A percentile compares a stretch with the other conserved stretches of the same genome.
Conservation (phyloP, 768 basidiomycete genomes). For the Lactifluus rugatus region DNA sequence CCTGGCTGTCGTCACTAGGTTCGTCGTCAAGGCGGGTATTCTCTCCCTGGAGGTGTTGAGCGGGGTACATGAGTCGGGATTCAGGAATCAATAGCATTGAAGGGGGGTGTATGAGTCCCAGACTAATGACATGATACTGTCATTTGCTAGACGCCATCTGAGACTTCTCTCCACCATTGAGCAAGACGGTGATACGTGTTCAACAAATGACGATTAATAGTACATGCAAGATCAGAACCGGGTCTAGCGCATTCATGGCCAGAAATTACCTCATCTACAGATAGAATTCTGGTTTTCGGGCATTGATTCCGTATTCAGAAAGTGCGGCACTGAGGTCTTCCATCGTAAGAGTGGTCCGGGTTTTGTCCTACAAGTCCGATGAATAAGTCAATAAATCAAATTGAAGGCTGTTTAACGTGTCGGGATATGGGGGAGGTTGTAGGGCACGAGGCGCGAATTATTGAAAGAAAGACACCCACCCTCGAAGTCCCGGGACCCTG, state of each 20-base stretch:
- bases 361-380: slow-evolving; percentile 59
- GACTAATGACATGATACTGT: background rate
- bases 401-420: background rate
- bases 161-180: background rate
- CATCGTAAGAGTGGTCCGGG: slow-evolving; percentile 91
- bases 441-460: background rate
- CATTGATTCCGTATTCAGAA: slow-evolving; percentile 91
- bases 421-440: background rate
- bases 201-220: slow-evolving; percentile 10
- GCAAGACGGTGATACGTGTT: slow-evolving; percentile 5
- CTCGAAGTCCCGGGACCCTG: slow-evolving; percentile 55
- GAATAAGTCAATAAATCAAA: background rate
- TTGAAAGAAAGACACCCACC: slow-evolving; percentile 31
- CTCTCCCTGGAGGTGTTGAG: slow-evolving; percentile 55
- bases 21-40: slow-evolving; percentile 57
- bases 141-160: background rate
- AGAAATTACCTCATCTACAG: slow-evolving; percentile 34
- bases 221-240: slow-evolving; percentile 11
- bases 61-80: slow-evolving; percentile 27
- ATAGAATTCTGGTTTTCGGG: slow-evolving; percentile 91
- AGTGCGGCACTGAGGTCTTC: slow-evolving; percentile 91
- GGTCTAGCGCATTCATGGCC: slow-evolving; percentile 4
- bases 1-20: slow-evolving; percentile 31
- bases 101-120: background rate
- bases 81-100: background rate